Percentiles rank a stretch among this genome's conserved stretches.
These are phyloP conservation scores for Amauroascus niger DNA, from an alignment of 2,329 filamentous ascomycete genomes.

Conservation along the genomic window DNA sequence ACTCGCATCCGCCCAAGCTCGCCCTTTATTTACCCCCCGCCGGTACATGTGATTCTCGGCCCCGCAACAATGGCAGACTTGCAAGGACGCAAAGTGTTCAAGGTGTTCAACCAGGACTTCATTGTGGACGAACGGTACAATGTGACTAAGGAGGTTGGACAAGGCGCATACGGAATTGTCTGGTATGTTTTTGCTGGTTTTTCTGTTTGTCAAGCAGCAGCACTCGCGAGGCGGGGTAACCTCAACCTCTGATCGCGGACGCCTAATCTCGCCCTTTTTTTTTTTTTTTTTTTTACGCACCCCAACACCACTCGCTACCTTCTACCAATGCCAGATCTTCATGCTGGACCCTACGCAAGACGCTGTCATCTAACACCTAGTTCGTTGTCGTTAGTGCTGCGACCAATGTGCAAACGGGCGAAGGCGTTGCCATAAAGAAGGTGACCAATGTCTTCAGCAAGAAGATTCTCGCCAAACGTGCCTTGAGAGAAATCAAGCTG, in stretches of 20 bases:
- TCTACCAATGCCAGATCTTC: background rate
- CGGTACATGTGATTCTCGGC: slow-evolving; percentile 3
- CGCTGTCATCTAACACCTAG: background rate
- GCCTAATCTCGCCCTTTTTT: too few relatives aligned
- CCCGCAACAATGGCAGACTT: slow-evolving; percentile 47
- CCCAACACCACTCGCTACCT: background rate
- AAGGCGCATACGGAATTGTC: slow-evolving; percentile 97
- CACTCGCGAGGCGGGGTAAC: slow-evolving; percentile 1
- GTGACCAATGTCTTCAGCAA: slow-evolving; percentile 99
- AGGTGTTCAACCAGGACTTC: slow-evolving; percentile 99
- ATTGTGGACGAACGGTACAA: slow-evolving; percentile 97
- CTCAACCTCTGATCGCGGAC: background rate
- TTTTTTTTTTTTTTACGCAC: background rate
- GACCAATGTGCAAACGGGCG: slow-evolving; percentile 78
- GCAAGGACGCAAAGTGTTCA: slow-evolving; percentile 80
- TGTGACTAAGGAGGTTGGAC: slow-evolving; percentile 95
- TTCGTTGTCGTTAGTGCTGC: slow-evolving; percentile 56
- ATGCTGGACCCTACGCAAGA: too few relatives aligned
- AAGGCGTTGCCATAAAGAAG: slow-evolving; percentile 98
- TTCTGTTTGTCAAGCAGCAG: background rate
- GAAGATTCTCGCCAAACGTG: slow-evolving; percentile 97
- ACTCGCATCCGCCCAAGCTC: background rate
- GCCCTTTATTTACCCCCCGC: background rate
- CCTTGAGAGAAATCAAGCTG: slow-evolving; percentile 95
- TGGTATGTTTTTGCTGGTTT: slow-evolving; percentile 55